These are phyloP conservation scores for Cutaneotrichosporon cutaneum DNA, from an alignment of 1,284 basidiomycete species.

Conservation along the genomic window DNA sequence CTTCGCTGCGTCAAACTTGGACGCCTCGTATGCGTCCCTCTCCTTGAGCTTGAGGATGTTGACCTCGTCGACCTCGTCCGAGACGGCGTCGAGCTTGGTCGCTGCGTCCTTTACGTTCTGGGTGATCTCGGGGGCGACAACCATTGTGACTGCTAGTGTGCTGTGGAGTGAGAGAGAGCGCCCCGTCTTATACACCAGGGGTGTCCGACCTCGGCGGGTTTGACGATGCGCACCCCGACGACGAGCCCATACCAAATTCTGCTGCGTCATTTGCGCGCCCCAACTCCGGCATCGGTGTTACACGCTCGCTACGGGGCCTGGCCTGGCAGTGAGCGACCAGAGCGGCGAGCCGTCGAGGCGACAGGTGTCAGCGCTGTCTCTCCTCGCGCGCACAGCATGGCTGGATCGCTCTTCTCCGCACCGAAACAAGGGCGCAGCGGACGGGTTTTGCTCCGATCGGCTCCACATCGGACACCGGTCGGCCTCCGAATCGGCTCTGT, in stretches of 20 bases:
- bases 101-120: constrained; percentile 37
- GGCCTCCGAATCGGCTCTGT: neutral
- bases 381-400: neutral
- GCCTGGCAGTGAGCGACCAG: too few species aligned
- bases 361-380: too few species aligned
- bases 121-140: constrained; percentile 45
- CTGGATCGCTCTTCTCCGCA: neutral
- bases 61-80: constrained; percentile 70
- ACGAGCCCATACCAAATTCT: constrained; percentile 4
- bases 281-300: constrained; percentile 2
- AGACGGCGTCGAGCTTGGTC: constrained; percentile 62
- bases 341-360: too few species aligned
- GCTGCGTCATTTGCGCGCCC: neutral
- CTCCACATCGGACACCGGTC: neutral
- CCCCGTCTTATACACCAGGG: constrained; percentile 3
- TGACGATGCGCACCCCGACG: neutral
- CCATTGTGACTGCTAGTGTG: constrained; percentile 9
- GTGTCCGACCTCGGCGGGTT: neutral
- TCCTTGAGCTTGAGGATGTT: constrained; percentile 48
- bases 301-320: too few species aligned
- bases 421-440: neutral
- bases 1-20: constrained; percentile 68
- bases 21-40: constrained; percentile 58
- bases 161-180: neutral
- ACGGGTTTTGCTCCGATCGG: neutral